phyloP scores from a whole-genome alignment of 2,329 filamentous ascomycete species.

The Fusarium napiforme region DNA sequence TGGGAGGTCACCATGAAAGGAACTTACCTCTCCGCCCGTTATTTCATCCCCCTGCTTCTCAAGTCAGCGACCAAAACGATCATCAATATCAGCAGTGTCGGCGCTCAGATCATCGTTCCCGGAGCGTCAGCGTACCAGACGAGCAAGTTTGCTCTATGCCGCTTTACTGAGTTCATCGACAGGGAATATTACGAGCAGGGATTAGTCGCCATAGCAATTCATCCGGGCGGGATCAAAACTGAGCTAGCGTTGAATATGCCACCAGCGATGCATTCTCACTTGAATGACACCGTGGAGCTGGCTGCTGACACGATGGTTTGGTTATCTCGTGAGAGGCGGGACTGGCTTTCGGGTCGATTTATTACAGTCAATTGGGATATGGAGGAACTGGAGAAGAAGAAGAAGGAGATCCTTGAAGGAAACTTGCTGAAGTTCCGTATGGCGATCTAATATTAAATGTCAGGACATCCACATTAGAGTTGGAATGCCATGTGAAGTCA shows the following conservation, averaged over 20 bases:
- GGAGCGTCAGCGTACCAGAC: neutral
- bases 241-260: neutral
- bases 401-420: neutral
- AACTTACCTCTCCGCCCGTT: constrained; percentile 55
- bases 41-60: constrained; percentile 61
- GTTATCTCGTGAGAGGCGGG: neutral
- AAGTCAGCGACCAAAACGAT: constrained; percentile 53
- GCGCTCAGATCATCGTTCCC: neutral
- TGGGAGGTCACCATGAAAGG: constrained; percentile 65
- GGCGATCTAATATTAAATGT: neutral
- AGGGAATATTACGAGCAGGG: neutral
- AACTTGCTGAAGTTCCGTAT: neutral
- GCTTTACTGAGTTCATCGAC: neutral
- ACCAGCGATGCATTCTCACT: neutral
- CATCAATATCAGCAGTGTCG: constrained; percentile 57
- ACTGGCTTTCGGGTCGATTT: neutral
- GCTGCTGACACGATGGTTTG: constrained; percentile 1
- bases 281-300: neutral
- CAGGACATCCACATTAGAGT: accelerated
- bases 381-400: neutral
- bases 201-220: neutral
- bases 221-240: neutral
- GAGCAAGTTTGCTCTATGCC: neutral
- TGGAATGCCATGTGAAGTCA: no score
- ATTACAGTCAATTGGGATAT: neutral